A percentile compares a stretch with the other conserved stretches of the same genome.
Evolutionary conservation across 768 basidiomycete genomes (phyloP).

Genomic region (Panellus pusillus): DNA sequence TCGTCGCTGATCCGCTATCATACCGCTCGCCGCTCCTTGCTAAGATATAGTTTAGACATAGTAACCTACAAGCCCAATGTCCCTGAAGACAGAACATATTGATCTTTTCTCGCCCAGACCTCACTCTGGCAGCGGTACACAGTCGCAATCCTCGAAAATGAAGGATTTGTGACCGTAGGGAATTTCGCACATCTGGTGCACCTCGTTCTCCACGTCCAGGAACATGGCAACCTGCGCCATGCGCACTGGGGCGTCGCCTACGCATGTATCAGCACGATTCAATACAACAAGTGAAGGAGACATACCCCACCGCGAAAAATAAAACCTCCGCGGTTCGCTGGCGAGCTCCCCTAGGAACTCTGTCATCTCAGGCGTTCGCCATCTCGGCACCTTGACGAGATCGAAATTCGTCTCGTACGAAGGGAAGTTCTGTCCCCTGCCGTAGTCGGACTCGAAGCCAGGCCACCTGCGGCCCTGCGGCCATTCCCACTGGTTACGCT

Average conservation of each 20-base stretch:
- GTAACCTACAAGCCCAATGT: too few species aligned
- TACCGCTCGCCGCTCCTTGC: too few species aligned
- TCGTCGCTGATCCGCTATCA: too few species aligned
- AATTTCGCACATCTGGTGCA: conserved; percentile 10
- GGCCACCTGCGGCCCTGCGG: neutral
- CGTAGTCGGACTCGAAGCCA: neutral
- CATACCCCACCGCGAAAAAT: conserved; percentile 24
- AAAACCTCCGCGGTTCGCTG: conserved; percentile 21
- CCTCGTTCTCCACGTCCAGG: conserved; percentile 12
- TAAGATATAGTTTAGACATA: too few species aligned
- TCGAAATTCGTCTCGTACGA: conserved; percentile 21
- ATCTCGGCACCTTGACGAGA: conserved; percentile 15
- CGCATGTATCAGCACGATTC: neutral
- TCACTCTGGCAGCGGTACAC: conserved; percentile 1
- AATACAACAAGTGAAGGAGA: neutral
- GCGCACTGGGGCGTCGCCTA: conserved; percentile 23
- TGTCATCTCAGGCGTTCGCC: conserved; percentile 14
- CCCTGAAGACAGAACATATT: too few species aligned
- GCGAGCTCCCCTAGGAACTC: conserved; percentile 16
- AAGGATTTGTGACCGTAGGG: conserved; percentile 6
- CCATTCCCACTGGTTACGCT: conserved; percentile 13
- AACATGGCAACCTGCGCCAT: conserved; percentile 23
- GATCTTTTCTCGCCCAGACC: neutral
- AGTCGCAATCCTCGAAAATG: conserved; percentile 6
- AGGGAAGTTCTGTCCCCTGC: conserved; percentile 3